Evolutionary conservation across 164 flowering plant species (phyloP).

Genomic region (Brasenia schreberi): DNA sequence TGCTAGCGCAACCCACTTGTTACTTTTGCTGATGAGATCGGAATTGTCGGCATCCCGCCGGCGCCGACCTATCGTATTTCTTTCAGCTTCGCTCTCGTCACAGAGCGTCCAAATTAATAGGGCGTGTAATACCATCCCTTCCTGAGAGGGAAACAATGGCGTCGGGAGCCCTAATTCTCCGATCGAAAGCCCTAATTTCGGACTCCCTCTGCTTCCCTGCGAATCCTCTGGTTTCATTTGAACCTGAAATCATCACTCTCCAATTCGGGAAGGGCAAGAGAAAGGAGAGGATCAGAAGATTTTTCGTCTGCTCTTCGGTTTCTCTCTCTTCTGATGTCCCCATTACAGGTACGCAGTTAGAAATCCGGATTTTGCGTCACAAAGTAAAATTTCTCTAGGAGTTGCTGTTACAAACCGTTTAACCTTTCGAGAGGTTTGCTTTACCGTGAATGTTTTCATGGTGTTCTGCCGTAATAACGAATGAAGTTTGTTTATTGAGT

Average conservation of each 20-base stretch:
- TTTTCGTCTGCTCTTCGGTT: background rate
- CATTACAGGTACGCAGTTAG: background rate
- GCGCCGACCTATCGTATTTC: no score
- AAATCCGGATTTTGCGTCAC: background rate
- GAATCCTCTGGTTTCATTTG: background rate
- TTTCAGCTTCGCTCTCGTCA: no score
- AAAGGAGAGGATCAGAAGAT: background rate
- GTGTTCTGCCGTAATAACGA: no score
- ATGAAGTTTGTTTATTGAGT: background rate
- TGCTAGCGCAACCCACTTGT: no score
- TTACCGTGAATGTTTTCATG: no score
- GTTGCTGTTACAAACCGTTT: no score
- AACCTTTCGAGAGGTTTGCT: no score
- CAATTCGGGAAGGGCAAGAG: background rate
- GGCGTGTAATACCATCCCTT: no score
- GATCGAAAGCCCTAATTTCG: background rate
- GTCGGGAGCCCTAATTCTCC: background rate
- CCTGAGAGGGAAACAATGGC: background rate
- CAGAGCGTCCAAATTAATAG: no score
- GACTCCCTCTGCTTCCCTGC: background rate
- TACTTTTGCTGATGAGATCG: no score
- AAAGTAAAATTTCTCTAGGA: no score
- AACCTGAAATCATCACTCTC: background rate
- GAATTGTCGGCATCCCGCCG: no score
- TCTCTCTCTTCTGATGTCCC: slow-evolving; percentile 2